Base-by-base conservation (phyloP, 1,139 yeast genomes). In the Yamadazyma sp. region DNA sequence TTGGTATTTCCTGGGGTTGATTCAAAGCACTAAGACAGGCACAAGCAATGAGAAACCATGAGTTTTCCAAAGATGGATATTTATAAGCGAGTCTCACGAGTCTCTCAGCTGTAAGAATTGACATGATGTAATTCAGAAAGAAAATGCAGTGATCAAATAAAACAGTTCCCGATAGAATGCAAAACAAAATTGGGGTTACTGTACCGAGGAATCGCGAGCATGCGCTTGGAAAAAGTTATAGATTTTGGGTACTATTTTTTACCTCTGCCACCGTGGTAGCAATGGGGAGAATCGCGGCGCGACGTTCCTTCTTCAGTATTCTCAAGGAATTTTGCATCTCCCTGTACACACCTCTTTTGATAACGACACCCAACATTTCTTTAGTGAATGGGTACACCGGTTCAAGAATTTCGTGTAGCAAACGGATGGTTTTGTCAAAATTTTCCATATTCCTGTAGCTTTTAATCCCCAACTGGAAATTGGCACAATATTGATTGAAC, bases 1-100 rank as follows among this genome's bases (percentile, higher is more conserved):
- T 71, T 3, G 96, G 92, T 31, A 89, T 78, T 48, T 87, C 96
- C 37, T 82, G 79, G 0, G 96, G 95, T 45, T 75, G 78, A 55
- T 89, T 89, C 54, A 92, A 81, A 9, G 83, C 92, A 2, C 92
- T 80, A 43, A 89, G 73, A 17, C 95, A 79, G 0, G 94, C 87
- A 12, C 95, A 87, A 0, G 96, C 92, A 15, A 88, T 66, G 73
- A 67, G 39, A 55, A 45, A 87, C 96, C 97, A 89, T 22, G 77
- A 58, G 47, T 58, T 62, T 50, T 67, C 69, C 32, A 72, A 62
- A 12, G 51, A 61, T 44, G 62, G 77, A 52, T 58, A 85, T 58
- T 56, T 71, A 63, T 45, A 87, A 64, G 68, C 83, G 28, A 88
- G 62, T 42, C 70, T 70, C 0, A 75, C 74, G 17, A 87, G 69